Conservation (phyloP, 2,329 filamentous ascomycete species). For the Ceratocystis papillata region DNA sequence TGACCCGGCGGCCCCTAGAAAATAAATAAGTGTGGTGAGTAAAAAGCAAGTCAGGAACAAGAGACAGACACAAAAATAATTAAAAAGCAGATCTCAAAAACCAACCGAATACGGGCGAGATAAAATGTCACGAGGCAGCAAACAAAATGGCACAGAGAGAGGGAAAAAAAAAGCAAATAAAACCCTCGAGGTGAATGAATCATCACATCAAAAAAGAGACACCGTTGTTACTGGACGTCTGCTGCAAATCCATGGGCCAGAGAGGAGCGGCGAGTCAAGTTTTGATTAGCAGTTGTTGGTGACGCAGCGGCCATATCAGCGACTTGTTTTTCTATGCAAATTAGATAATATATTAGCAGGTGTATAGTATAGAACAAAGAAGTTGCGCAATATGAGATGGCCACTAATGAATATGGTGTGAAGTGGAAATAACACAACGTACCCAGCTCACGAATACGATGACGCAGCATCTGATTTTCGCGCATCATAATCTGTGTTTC, state of each 20-base stretch:
- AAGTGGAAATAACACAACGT: conserved; percentile 27
- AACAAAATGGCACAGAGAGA: neutral
- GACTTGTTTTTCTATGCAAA: conserved; percentile 41
- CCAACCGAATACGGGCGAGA: no score
- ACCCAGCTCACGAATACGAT: conserved; percentile 64
- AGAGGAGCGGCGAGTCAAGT: conserved; percentile 41
- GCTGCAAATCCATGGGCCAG: conserved; percentile 32
- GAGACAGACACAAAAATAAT: neutral
- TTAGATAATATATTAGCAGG: conserved; percentile 25
- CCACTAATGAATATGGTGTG: no score
- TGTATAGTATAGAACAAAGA: neutral
- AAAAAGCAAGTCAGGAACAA: neutral
- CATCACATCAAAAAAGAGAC: neutral
- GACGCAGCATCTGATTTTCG: conserved; percentile 73
- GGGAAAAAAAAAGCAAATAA: neutral
- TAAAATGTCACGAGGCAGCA: no score
- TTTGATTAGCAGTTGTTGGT: conserved; percentile 32
- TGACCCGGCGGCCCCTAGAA: neutral
- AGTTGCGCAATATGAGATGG: neutral
- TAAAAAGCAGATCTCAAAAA: neutral
- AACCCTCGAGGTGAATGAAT: no score
- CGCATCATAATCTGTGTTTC: conserved; percentile 67
- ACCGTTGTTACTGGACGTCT: neutral
- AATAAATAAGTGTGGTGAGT: neutral
- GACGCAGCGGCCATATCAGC: conserved; percentile 33